Evolutionary conservation across 164 flowering plant genomes (phyloP).

Genomic region (Warburgia ugandensis): DNA sequence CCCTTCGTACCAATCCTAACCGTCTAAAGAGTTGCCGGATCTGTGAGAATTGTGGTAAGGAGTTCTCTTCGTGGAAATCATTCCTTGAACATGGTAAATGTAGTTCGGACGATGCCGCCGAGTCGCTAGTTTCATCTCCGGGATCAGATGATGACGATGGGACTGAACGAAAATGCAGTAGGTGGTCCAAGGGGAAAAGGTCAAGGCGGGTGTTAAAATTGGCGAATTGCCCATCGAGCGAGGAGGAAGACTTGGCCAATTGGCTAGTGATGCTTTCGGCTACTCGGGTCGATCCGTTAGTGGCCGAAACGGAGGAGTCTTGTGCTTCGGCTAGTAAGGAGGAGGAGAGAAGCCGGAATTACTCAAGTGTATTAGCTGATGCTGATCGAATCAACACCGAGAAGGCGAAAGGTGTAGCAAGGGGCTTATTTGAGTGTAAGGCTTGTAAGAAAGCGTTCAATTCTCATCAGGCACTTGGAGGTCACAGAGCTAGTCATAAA

Average conservation of each 20-base stretch:
- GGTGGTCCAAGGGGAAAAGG: conserved; percentile 76
- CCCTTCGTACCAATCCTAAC: conserved; percentile 71
- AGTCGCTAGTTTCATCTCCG: conserved; percentile 45
- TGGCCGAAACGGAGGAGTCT: conserved; percentile 62
- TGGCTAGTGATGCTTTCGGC: conserved; percentile 78
- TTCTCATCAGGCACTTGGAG: conserved; percentile 94
- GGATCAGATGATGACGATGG: conserved; percentile 39
- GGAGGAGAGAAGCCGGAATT: conserved; percentile 34
- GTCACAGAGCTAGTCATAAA: conserved; percentile 95
- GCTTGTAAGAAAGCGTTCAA: conserved; percentile 84
- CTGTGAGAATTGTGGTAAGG: conserved; percentile 86
- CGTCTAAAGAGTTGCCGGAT: conserved; percentile 52
- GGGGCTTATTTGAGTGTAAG: conserved; percentile 81
- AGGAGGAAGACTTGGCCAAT: conserved; percentile 79
- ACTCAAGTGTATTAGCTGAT: neutral
- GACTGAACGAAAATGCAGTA: conserved; percentile 19
- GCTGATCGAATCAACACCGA: conserved; percentile 10
- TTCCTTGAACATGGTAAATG: conserved; percentile 90
- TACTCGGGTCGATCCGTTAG: conserved; percentile 37
- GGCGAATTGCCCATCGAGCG: conserved; percentile 44
- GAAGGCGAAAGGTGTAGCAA: conserved; percentile 40
- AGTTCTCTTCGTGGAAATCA: conserved; percentile 82
- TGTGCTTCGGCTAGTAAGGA: conserved; percentile 77
- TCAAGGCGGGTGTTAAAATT: conserved; percentile 39
- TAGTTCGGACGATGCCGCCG: conserved; percentile 34